These are phyloP conservation scores for Schoenoplectus triqueter DNA, from an alignment of 202 grass and related monocot genomes.

Conservation along the genomic window DNA sequence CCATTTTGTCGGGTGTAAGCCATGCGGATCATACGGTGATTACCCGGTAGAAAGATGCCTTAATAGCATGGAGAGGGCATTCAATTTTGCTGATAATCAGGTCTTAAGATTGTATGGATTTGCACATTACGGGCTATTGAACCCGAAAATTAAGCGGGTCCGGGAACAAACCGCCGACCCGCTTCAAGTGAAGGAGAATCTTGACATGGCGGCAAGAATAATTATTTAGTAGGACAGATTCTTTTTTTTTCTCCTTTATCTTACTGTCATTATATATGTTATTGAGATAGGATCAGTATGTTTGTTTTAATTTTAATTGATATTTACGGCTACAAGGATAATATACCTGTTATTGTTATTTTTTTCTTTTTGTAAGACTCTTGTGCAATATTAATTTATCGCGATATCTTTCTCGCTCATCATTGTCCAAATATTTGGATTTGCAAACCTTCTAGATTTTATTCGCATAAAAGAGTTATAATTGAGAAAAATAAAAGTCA, in stretches of 20 bases:
- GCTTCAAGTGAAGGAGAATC: constrained; percentile 49
- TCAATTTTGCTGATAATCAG: constrained; percentile 82
- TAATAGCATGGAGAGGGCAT: constrained; percentile 62
- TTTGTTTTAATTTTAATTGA: background rate
- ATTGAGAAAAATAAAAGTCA: too few species aligned
- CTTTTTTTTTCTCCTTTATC: background rate
- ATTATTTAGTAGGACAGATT: background rate
- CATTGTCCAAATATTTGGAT: background rate
- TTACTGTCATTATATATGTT: background rate
- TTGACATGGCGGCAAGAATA: constrained; percentile 53
- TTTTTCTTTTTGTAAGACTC: background rate
- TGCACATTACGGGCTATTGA: constrained; percentile 51
- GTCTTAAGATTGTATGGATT: constrained; percentile 66
- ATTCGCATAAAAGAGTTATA: too few species aligned
- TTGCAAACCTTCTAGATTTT: background rate
- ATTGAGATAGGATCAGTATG: constrained; percentile 6
- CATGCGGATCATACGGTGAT: constrained; percentile 57
- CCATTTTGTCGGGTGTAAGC: constrained; percentile 71
- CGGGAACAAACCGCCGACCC: constrained; percentile 37
- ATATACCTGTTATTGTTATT: background rate
- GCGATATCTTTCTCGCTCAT: background rate
- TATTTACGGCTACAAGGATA: background rate
- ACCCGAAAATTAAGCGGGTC: constrained; percentile 51
- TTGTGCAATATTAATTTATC: background rate
- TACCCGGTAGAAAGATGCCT: constrained; percentile 60